Conservation (phyloP, 805 yeast species). For the Groenewaldozyma tartarivorans region DNA sequence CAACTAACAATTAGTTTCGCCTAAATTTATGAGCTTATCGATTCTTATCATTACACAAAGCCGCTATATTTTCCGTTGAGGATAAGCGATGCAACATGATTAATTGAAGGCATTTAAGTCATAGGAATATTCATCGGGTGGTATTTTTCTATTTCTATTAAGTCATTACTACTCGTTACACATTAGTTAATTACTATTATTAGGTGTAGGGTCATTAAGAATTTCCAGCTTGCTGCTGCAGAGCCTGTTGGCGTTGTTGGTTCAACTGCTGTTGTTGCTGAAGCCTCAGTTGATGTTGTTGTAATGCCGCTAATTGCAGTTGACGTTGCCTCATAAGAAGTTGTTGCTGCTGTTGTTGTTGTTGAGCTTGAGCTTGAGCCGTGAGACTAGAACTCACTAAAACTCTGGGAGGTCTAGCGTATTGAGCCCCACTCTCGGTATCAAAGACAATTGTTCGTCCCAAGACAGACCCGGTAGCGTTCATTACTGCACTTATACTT, state of each 20-base stretch:
- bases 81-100: too few relatives aligned
- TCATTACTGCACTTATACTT: conserved; percentile 20
- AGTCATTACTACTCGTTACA: neutral
- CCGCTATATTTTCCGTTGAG: too few relatives aligned
- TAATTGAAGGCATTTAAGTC: too few relatives aligned
- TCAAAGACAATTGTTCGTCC: conserved; percentile 28
- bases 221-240: conserved; percentile 3
- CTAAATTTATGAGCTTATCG: too few relatives aligned
- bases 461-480: conserved; percentile 25
- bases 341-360: conserved; percentile 10
- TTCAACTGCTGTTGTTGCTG: conserved; percentile 7
- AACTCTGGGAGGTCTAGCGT: conserved; percentile 25
- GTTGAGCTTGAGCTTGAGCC: conserved; percentile 6
- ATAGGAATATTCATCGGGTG: too few relatives aligned
- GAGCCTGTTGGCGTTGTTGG: conserved; percentile 5
- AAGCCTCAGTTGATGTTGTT: too few relatives aligned
- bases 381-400: conserved; percentile 12
- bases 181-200: conserved; percentile 1
- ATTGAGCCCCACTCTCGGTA: conserved; percentile 19
- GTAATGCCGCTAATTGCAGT: conserved; percentile 4
- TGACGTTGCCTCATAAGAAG: conserved; percentile 10
- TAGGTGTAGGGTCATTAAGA: neutral
- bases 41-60: too few relatives aligned
- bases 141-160: too few relatives aligned
- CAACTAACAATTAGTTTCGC: too few relatives aligned